These are phyloP conservation scores for Auxenochlorella protothecoides DNA, from an alignment of 139 green algal genomes.

Conservation along the genomic window DNA sequence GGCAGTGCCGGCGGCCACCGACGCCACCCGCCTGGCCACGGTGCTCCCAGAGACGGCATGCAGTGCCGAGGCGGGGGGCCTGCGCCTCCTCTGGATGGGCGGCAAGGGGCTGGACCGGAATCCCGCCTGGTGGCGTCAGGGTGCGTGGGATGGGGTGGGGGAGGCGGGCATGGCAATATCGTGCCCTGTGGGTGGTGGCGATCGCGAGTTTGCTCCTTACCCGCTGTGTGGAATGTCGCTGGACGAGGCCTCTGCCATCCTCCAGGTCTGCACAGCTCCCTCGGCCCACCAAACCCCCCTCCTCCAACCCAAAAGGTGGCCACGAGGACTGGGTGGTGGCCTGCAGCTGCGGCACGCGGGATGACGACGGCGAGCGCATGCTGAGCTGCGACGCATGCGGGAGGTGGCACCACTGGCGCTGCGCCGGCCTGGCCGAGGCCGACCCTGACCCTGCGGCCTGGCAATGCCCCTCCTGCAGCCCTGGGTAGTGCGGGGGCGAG, in stretches of 20 bases:
- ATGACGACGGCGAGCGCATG: constrained; percentile 96
- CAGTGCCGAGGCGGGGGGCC: no score
- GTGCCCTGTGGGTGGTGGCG: no score
- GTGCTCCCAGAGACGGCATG: not conserved
- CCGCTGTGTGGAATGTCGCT: no score
- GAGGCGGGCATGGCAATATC: no score
- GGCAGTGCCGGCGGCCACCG: not conserved
- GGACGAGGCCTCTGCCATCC: no score
- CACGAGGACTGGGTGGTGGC: constrained; percentile 80
- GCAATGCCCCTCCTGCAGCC: no score
- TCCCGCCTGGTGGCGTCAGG: constrained; percentile 30
- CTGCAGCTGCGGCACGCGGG: constrained; percentile 63
- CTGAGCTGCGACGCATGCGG: constrained; percentile 79
- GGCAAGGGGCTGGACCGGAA: constrained; percentile 26
- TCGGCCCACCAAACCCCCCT: not conserved
- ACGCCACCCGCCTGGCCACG: not conserved
- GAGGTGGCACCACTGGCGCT: no score
- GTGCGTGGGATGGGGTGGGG: not conserved
- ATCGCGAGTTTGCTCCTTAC: no score
- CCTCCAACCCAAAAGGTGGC: constrained; percentile 33
- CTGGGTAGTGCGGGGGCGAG: no score
- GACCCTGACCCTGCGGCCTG: no score
- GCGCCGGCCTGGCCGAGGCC: no score
- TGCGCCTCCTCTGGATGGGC: not conserved
- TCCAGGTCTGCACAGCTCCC: not conserved